Evolutionary conservation across 176 grass and related monocot genomes (phyloP).

Genomic region (Carex pumila): DNA sequence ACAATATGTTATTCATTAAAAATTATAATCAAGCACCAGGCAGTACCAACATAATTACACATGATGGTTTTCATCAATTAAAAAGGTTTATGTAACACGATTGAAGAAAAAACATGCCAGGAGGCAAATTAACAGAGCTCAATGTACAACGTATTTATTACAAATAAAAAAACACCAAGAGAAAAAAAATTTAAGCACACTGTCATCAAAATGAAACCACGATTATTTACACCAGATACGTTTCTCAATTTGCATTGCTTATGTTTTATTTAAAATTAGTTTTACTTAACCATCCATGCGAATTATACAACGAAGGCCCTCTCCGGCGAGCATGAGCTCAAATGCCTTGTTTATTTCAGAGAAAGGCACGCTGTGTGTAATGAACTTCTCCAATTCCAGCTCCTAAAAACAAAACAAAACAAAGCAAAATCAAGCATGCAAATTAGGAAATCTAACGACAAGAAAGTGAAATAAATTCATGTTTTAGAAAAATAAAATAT

Average conservation of each 20-base stretch:
- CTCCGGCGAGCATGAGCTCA: slow-evolving; percentile 78
- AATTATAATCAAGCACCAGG: neutral
- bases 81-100: neutral
- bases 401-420: slow-evolving; percentile 23
- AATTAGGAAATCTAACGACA: neutral
- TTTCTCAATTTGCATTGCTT: neutral
- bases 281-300: slow-evolving; percentile 47
- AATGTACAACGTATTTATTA: neutral
- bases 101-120: neutral
- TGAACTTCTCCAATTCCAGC: slow-evolving; percentile 86
- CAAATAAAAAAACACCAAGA: neutral
- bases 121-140: neutral
- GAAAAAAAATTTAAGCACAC: neutral
- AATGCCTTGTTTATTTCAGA: slow-evolving; percentile 88
- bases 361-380: slow-evolving; percentile 70
- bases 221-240: neutral
- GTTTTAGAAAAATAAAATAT: slow-evolving; percentile 17
- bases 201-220: neutral
- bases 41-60: neutral
- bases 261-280: neutral
- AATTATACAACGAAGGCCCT: slow-evolving; percentile 79
- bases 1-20: neutral
- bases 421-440: neutral
- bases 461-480: neutral
- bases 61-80: neutral